Evolutionary conservation across 2,329 filamentous ascomycete species (phyloP).

Genomic region (Zalaria obscura): DNA sequence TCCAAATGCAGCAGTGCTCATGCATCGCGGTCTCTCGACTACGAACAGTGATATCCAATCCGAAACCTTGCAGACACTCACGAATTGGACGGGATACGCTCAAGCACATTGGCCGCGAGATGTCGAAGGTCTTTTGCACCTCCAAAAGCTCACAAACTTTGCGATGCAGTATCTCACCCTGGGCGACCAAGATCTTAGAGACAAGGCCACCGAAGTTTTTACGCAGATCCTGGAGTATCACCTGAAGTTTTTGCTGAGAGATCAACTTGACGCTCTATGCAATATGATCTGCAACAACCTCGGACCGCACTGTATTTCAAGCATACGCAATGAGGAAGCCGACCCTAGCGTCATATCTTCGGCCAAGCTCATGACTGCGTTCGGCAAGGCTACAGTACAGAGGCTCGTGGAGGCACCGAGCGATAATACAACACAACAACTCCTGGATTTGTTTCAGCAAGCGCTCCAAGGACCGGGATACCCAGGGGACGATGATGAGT

Average conservation of each 20-base stretch:
- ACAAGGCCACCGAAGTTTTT: constrained; percentile 48
- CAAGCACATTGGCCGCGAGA: constrained; percentile 48
- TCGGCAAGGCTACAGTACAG: constrained; percentile 51
- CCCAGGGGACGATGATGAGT: constrained; percentile 57
- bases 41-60: constrained; percentile 4
- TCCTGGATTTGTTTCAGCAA: constrained; percentile 2
- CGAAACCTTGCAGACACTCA: constrained; percentile 20
- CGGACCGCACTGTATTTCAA: constrained; percentile 40
- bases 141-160: constrained; percentile 45
- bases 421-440: constrained; percentile 28
- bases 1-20: constrained; percentile 1
- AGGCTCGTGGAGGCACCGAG: constrained; percentile 41
- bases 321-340: constrained; percentile 36
- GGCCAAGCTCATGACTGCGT: constrained; percentile 52
- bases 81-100: constrained; percentile 58
- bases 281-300: constrained; percentile 47
- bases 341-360: constrained; percentile 55
- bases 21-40: not conserved
- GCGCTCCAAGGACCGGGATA: constrained; percentile 39
- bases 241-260: constrained; percentile 44
- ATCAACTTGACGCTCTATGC: constrained; percentile 44
- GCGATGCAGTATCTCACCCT: constrained; percentile 47
- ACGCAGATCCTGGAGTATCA: constrained; percentile 51
- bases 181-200: constrained; percentile 43
- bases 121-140: constrained; percentile 41